A percentile compares a stretch with the other conserved stretches of the same genome.
Evolutionary conservation across 805 yeast species (phyloP).

Genomic region (Candida tibetensis): DNA sequence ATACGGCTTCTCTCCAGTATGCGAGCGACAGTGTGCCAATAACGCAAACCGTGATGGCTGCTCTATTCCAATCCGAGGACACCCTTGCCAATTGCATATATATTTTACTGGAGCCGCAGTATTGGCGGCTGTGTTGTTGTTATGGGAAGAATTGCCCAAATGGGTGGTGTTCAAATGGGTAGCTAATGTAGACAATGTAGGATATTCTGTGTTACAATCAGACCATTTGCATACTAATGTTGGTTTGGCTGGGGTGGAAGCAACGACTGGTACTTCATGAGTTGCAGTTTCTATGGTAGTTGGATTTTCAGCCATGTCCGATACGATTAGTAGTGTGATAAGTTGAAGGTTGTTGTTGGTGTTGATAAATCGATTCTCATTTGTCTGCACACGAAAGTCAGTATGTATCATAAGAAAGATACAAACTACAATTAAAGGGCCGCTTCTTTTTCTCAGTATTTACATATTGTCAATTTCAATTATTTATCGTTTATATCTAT

Average conservation of each 20-base stretch:
- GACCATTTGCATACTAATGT: constrained; percentile 31
- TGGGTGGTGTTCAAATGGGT: constrained; percentile 32
- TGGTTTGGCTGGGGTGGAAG: background rate
- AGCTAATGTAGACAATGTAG: constrained; percentile 17
- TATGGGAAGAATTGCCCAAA: constrained; percentile 20
- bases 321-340: too few relatives aligned
- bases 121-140: constrained; percentile 4
- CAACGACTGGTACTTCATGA: background rate
- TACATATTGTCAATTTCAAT: too few relatives aligned
- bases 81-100: constrained; percentile 61
- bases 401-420: too few relatives aligned
- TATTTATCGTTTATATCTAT: constrained; percentile 1
- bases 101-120: constrained; percentile 30
- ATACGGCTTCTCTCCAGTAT: constrained; percentile 66
- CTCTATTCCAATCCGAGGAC: constrained; percentile 49
- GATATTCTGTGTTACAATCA: constrained; percentile 22
- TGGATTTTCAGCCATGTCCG: background rate
- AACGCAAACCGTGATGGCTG: constrained; percentile 58
- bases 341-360: too few relatives aligned
- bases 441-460: too few relatives aligned
- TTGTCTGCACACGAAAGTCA: too few relatives aligned
- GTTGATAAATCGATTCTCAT: too few relatives aligned
- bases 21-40: constrained; percentile 60
- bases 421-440: too few relatives aligned
- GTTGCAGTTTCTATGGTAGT: too few relatives aligned